A percentile compares a stretch with the other conserved stretches of the same genome.
phyloP scores from a whole-genome alignment of 129 eudicot genomes.

The Heracleum sosnowskyi region DNA sequence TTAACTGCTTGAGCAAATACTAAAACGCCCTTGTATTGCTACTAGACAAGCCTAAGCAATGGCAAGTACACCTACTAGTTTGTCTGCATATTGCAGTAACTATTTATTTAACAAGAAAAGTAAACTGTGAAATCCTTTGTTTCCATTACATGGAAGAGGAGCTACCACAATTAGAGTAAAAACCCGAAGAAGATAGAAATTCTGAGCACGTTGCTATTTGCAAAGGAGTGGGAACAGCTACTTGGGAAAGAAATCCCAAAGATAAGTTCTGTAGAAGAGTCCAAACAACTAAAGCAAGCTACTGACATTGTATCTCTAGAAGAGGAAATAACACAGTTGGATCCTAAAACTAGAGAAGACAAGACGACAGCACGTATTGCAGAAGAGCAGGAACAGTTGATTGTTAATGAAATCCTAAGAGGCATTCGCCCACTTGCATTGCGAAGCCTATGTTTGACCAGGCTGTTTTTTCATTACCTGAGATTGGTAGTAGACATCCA shows the following conservation, averaged over 20 bases:
- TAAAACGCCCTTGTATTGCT: too few relatives aligned
- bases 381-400: constrained; percentile 83
- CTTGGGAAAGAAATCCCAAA: constrained; percentile 46
- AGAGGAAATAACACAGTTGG: constrained; percentile 27
- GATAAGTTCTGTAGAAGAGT: constrained; percentile 19
- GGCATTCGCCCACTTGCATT: constrained; percentile 38
- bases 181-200: constrained; percentile 28
- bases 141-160: constrained; percentile 27
- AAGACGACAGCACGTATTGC: constrained; percentile 34
- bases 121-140: too few relatives aligned
- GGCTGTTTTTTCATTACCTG: constrained; percentile 26
- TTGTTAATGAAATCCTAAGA: constrained; percentile 53
- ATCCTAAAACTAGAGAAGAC: constrained; percentile 30
- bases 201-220: constrained; percentile 33
- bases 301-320: constrained; percentile 11
- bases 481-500: constrained; percentile 5
- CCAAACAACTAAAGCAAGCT: constrained; percentile 19
- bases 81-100: too few relatives aligned
- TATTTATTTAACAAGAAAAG: too few relatives aligned
- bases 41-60: too few relatives aligned
- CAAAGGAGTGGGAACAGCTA: constrained; percentile 85
- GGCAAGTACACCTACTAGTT: too few relatives aligned
- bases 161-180: constrained; percentile 19
- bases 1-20: too few relatives aligned
- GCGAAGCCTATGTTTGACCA: constrained; percentile 36